Conservation (phyloP, 768 basidiomycete species). For the Tremella fuciformis region DNA sequence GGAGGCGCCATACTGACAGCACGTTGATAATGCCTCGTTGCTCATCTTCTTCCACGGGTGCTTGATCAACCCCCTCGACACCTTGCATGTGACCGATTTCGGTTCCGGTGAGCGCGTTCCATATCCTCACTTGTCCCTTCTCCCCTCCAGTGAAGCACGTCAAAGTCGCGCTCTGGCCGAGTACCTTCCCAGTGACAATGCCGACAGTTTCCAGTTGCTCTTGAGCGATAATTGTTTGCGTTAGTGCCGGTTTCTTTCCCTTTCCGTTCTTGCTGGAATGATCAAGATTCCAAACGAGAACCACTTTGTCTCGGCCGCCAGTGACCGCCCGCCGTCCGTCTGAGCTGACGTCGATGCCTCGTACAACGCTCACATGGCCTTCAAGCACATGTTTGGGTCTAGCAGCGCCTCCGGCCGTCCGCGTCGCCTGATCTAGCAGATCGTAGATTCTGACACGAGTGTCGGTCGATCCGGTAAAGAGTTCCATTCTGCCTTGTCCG, state of each 20-base stretch:
- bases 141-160: slow-evolving; percentile 87
- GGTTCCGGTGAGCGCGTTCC: slow-evolving; percentile 71
- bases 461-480: slow-evolving; percentile 89
- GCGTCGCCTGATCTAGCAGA: slow-evolving; percentile 64
- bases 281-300: slow-evolving; percentile 82
- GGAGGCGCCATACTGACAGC: slow-evolving; percentile 61
- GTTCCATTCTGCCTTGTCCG: slow-evolving; percentile 60
- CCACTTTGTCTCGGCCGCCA: slow-evolving; percentile 88
- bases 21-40: slow-evolving; percentile 78
- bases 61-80: slow-evolving; percentile 52
- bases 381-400: slow-evolving; percentile 78
- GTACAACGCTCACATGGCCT: slow-evolving; percentile 90
- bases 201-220: slow-evolving; percentile 88
- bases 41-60: slow-evolving; percentile 63
- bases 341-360: slow-evolving; percentile 76
- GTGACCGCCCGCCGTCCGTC: slow-evolving; percentile 89
- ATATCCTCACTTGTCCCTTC: slow-evolving; percentile 77
- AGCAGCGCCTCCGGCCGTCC: slow-evolving; percentile 54
- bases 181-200: slow-evolving; percentile 59
- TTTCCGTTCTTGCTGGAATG: slow-evolving; percentile 46
- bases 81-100: slow-evolving; percentile 62
- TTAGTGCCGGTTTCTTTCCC: slow-evolving; percentile 57
- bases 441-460: slow-evolving; percentile 90
- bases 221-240: slow-evolving; percentile 71
- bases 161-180: slow-evolving; percentile 55